Evolutionary conservation across 139 green algal species (phyloP).

Genomic region (Micromonas pusilla): DNA sequence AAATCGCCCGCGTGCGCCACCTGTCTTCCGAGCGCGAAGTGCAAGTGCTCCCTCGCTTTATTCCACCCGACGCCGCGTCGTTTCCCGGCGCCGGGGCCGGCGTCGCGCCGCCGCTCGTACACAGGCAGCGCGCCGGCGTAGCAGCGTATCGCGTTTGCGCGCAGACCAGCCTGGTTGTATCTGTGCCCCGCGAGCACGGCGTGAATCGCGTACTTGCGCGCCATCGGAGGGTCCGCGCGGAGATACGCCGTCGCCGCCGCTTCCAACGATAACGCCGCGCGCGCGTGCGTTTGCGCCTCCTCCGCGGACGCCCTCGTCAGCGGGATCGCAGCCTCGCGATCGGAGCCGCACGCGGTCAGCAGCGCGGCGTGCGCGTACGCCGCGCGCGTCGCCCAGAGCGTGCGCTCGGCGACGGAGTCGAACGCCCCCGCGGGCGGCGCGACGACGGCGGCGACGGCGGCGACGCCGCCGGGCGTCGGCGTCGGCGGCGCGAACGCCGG

Average conservation of each 20-base stretch:
- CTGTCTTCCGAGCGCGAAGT: slow-evolving; percentile 69
- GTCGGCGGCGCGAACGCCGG: too few relatives aligned
- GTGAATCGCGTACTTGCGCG: slow-evolving; percentile 76
- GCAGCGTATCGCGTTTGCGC: slow-evolving; percentile 52
- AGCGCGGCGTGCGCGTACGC: not conserved
- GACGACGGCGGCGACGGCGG: too few relatives aligned
- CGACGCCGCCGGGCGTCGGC: too few relatives aligned
- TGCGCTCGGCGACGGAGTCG: not conserved
- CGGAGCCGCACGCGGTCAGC: not conserved
- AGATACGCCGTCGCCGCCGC: slow-evolving; percentile 70
- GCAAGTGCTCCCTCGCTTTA: slow-evolving; percentile 80
- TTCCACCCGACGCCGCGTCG: slow-evolving; percentile 45
- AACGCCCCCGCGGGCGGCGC: not conserved
- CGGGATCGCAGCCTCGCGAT: not conserved
- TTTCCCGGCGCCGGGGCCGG: not conserved
- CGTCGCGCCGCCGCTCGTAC: slow-evolving; percentile 47
- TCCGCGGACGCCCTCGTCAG: not conserved
- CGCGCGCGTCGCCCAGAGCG: not conserved
- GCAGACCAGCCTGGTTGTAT: slow-evolving; percentile 59
- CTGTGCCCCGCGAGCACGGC: slow-evolving; percentile 83
- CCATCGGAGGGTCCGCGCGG: slow-evolving; percentile 27
- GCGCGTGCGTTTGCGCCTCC: slow-evolving; percentile 38
- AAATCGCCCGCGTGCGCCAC: slow-evolving; percentile 36
- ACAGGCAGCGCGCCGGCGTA: slow-evolving; percentile 69
- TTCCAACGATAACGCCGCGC: slow-evolving; percentile 79